phyloP scores from a whole-genome alignment of 2,329 filamentous ascomycete species.

The Dactylella cylindrospora region DNA sequence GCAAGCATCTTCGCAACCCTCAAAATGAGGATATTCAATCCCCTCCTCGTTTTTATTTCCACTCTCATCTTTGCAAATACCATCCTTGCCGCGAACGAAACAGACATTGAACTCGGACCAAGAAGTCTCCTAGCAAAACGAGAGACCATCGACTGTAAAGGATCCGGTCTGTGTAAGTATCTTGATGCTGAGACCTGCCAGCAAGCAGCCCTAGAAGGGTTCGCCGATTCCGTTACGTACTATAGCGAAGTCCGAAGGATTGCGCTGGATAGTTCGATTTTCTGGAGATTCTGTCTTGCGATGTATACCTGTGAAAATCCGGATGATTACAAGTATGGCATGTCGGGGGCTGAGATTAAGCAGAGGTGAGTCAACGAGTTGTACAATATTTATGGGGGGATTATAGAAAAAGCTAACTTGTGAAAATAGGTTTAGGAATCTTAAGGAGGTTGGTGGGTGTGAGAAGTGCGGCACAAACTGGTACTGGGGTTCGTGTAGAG shows the following conservation, averaged over 20 bases:
- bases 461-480: conserved; percentile 14
- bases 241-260: conserved; percentile 14
- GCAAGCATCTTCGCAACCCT: no score
- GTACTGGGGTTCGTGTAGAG: conserved; percentile 18
- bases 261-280: background rate
- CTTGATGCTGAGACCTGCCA: background rate
- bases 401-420: no score
- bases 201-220: conserved; percentile 5
- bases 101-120: no score
- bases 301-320: conserved; percentile 12
- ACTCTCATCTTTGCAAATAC: background rate
- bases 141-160: conserved; percentile 22
- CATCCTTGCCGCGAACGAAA: no score
- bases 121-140: conserved; percentile 4
- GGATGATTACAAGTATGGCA: conserved; percentile 11
- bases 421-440: conserved; percentile 4
- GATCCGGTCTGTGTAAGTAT: conserved; percentile 7
- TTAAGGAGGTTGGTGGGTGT: conserved; percentile 2
- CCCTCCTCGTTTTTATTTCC: background rate
- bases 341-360: background rate
- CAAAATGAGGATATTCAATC: conserved; percentile 8
- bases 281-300: conserved; percentile 3
- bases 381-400: no score
- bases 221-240: conserved; percentile 6
- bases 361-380: no score